A percentile compares a stretch with the other conserved stretches of the same genome.
Evolutionary conservation across 2,329 filamentous ascomycete species (phyloP).

Genomic region (Keithomyces neogunnii): DNA sequence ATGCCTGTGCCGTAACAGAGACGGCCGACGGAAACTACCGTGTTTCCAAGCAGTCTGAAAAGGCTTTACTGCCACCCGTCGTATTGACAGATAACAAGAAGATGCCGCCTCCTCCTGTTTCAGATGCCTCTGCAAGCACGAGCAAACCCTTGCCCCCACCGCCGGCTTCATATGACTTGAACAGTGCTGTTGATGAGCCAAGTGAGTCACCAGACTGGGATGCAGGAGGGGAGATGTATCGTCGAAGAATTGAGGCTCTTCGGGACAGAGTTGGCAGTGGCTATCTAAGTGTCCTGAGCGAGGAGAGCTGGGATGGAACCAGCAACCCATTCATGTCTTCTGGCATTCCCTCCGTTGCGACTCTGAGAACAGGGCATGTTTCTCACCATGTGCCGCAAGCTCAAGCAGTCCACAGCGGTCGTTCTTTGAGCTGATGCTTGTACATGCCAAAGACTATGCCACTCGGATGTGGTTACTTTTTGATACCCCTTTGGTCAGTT

Average conservation of each 20-base stretch:
- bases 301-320: slow-evolving; percentile 56
- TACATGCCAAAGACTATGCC: neutral
- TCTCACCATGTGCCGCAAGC: slow-evolving; percentile 24
- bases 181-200: neutral
- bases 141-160: neutral
- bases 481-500: slow-evolving; percentile 6
- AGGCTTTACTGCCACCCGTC: slow-evolving; percentile 21
- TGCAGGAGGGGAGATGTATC: slow-evolving; percentile 67
- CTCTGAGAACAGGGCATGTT: slow-evolving; percentile 21
- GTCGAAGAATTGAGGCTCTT: slow-evolving; percentile 78
- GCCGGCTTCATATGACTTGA: neutral
- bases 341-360: slow-evolving; percentile 17
- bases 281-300: slow-evolving; percentile 79
- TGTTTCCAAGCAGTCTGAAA: slow-evolving; percentile 34
- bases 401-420: slow-evolving; percentile 45
- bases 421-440: slow-evolving; percentile 35
- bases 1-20: slow-evolving; percentile 12
- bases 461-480: neutral
- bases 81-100: slow-evolving; percentile 25
- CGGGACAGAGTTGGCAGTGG: slow-evolving; percentile 78
- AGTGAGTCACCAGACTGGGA: slow-evolving; percentile 50
- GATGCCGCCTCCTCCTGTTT: slow-evolving; percentile 7
- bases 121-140: neutral
- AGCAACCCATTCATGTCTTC: slow-evolving; percentile 16
- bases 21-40: slow-evolving; percentile 31